These are phyloP conservation scores for Trifolium pratense DNA, from an alignment of 306 rosid genomes.

Conservation along the genomic window DNA sequence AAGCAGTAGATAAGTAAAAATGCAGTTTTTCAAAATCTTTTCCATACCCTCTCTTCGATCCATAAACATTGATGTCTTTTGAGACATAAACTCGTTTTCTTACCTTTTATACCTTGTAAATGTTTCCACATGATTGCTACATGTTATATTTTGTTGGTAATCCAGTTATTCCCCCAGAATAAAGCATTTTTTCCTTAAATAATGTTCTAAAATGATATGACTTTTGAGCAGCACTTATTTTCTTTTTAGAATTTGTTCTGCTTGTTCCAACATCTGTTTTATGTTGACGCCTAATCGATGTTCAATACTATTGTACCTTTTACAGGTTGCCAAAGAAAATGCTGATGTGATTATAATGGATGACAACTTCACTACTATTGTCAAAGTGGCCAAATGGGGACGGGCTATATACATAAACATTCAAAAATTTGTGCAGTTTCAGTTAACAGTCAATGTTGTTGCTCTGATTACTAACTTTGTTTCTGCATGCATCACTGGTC, in stretches of 20 bases:
- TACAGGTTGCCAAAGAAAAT: slow-evolving; percentile 92
- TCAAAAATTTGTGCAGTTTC: slow-evolving; percentile 96
- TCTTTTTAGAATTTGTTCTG: slow-evolving; percentile 21
- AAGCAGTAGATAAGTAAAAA: slow-evolving; percentile 20
- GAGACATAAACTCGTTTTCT: slow-evolving; percentile 2
- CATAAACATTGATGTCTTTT: slow-evolving; percentile 16
- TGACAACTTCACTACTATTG: slow-evolving; percentile 81
- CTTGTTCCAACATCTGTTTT: not conserved
- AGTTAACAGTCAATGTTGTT: slow-evolving; percentile 88
- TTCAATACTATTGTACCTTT: slow-evolving; percentile 21
- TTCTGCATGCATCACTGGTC: slow-evolving; percentile 91
- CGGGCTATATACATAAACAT: slow-evolving; percentile 92
- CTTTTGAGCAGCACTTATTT: not conserved
- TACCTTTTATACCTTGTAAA: slow-evolving; percentile 7
- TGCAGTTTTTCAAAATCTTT: slow-evolving; percentile 1
- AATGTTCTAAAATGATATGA: not conserved
- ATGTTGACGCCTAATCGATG: slow-evolving; percentile 18
- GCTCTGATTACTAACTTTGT: slow-evolving; percentile 80
- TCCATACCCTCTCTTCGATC: not conserved
- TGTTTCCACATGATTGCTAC: slow-evolving; percentile 2
- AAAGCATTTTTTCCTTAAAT: not conserved
- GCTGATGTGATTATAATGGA: slow-evolving; percentile 94
- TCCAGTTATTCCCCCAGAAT: slow-evolving; percentile 21
- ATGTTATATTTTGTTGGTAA: slow-evolving; percentile 8
- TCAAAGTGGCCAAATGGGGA: slow-evolving; percentile 91